phyloP scores from a whole-genome alignment of 306 rosid genomes.

The Casuarina cunninghamiana region DNA sequence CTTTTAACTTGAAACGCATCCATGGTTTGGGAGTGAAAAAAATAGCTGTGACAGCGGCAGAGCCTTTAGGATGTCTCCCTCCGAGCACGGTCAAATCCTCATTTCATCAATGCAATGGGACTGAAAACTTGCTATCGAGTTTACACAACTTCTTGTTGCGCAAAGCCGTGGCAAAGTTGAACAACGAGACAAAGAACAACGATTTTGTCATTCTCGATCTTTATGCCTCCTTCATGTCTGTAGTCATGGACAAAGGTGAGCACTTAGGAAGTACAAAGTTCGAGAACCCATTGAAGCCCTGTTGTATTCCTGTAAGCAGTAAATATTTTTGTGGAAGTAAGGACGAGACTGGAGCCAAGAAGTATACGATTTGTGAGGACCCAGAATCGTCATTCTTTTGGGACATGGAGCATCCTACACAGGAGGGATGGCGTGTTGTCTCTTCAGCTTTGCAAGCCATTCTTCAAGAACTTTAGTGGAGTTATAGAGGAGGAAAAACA shows the following conservation, averaged over 20 bases:
- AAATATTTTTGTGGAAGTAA: slow-evolving; percentile 16
- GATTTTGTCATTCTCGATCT: slow-evolving; percentile 32
- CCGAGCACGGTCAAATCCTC: slow-evolving; percentile 10
- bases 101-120: slow-evolving; percentile 26
- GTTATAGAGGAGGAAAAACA: not conserved
- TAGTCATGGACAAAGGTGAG: slow-evolving; percentile 35
- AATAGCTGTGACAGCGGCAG: slow-evolving; percentile 23
- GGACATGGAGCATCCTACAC: slow-evolving; percentile 28
- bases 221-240: slow-evolving; percentile 47
- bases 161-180: slow-evolving; percentile 26
- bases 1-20: slow-evolving; percentile 24
- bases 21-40: slow-evolving; percentile 40
- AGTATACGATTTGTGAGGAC: slow-evolving; percentile 21
- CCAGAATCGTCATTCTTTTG: slow-evolving; percentile 29
- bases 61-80: slow-evolving; percentile 48
- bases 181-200: slow-evolving; percentile 21
- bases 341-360: slow-evolving; percentile 24
- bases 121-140: not conserved
- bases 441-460: slow-evolving; percentile 5
- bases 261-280: slow-evolving; percentile 11
- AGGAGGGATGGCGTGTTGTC: slow-evolving; percentile 34
- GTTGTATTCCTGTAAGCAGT: slow-evolving; percentile 23
- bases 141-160: slow-evolving; percentile 35
- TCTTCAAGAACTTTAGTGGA: not conserved
- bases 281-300: slow-evolving; percentile 16